These are phyloP conservation scores for Entamoeba histolytica DNA, from an alignment of 208 protist genomes.

Conservation along the genomic window DNA sequence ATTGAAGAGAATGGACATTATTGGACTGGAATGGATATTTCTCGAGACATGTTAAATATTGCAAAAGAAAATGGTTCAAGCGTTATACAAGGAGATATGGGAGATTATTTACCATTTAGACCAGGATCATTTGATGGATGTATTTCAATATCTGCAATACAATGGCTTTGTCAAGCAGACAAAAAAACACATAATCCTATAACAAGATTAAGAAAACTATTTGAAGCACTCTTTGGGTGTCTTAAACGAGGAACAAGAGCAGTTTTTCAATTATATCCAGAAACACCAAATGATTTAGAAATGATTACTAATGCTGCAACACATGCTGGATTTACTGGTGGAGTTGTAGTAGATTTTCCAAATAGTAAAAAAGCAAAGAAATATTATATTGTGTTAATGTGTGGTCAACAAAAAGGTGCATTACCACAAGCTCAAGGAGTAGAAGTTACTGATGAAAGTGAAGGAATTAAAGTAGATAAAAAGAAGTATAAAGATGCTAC, in stretches of 20 bases:
- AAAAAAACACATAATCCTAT: conserved; percentile 62
- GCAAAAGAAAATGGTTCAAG: not conserved
- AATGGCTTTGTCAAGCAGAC: conserved; percentile 94
- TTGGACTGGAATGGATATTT: conserved; percentile 88
- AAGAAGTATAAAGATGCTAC: not conserved
- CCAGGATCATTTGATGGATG: conserved; percentile 82
- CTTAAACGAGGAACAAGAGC: conserved; percentile 62
- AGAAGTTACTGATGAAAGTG: not conserved
- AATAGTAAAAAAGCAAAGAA: conserved; percentile 79
- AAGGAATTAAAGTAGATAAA: not conserved
- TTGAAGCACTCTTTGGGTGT: conserved; percentile 75
- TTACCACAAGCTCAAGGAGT: not conserved
- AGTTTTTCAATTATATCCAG: conserved; percentile 87
- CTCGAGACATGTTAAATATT: conserved; percentile 58
- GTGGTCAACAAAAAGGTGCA: not conserved
- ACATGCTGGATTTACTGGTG: conserved; percentile 80
- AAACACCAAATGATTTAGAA: conserved; percentile 67
- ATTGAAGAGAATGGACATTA: conserved; percentile 65
- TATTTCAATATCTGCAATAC: conserved; percentile 80
- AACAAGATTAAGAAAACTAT: conserved; percentile 68
- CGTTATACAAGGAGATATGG: conserved; percentile 37
- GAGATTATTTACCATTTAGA: conserved; percentile 69
- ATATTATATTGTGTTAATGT: conserved; percentile 52
- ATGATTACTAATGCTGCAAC: conserved; percentile 78
- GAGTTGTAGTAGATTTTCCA: conserved; percentile 67